Conservation (phyloP, 2,329 filamentous ascomycete species). For the Phoma herbarum region DNA sequence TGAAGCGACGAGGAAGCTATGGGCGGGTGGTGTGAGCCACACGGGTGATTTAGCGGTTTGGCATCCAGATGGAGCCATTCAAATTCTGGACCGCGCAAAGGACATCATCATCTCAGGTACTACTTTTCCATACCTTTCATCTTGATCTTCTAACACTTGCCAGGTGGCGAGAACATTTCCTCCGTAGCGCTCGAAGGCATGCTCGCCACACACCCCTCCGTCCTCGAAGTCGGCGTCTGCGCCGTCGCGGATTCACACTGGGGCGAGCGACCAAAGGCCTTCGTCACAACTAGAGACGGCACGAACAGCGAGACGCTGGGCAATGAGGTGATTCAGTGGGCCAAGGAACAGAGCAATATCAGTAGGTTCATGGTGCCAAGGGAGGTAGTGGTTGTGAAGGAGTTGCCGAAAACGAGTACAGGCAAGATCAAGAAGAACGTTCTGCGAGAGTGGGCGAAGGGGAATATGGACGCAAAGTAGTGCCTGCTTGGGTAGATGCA, state of each 20-base stretch:
- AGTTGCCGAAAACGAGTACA: slow-evolving; percentile 95
- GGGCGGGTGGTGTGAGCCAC: slow-evolving; percentile 85
- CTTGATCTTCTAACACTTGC: slow-evolving; percentile 1
- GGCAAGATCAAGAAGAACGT: slow-evolving; percentile 98
- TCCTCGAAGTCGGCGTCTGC: slow-evolving; percentile 92
- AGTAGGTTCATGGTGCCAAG: slow-evolving; percentile 87
- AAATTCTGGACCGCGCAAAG: slow-evolving; percentile 93
- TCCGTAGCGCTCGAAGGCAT: slow-evolving; percentile 91
- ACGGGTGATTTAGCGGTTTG: slow-evolving; percentile 93
- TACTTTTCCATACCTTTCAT: too few species aligned
- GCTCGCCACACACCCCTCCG: slow-evolving; percentile 84
- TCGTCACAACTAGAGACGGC: slow-evolving; percentile 76
- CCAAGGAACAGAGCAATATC: slow-evolving; percentile 79
- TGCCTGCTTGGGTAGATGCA: neutral
- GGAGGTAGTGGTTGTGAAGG: slow-evolving; percentile 79
- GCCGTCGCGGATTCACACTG: slow-evolving; percentile 88
- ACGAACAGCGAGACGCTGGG: slow-evolving; percentile 65
- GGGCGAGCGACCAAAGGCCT: slow-evolving; percentile 97
- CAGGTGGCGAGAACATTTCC: slow-evolving; percentile 95
- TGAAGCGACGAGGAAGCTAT: slow-evolving; percentile 85
- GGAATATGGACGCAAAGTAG: slow-evolving; percentile 49
- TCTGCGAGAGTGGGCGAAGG: slow-evolving; percentile 83
- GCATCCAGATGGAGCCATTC: slow-evolving; percentile 88
- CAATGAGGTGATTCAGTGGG: slow-evolving; percentile 83
- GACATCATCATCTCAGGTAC: slow-evolving; percentile 97